Percentiles rank a stretch among this genome's conserved stretches.
Evolutionary conservation across 345 rosid species (phyloP).

Genomic region (thale cress (Arabidopsis thaliana)): TAIR10.1 NC_003076.8:8015501-8016000

Average conservation of each 20-base stretch:
- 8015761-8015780: constrained; percentile 50
- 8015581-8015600: not conserved
- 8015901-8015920: constrained; percentile 45
- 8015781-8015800: constrained; percentile 52
- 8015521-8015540: constrained; percentile 29
- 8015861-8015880: constrained; percentile 55
- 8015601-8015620: not conserved
- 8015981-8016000: constrained; percentile 41
- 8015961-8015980: constrained; percentile 32
- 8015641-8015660: not conserved
- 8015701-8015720: constrained; percentile 46
- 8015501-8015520: constrained; percentile 42
- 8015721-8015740: constrained; percentile 55
- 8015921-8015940: not conserved
- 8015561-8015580: not conserved
- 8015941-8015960: constrained; percentile 31
- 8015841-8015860: not conserved
- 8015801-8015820: not conserved
- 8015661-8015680: not conserved
- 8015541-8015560: constrained; percentile 41
- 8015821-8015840: not conserved
- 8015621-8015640: not conserved
- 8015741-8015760: constrained; percentile 47
- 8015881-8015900: constrained; percentile 47
- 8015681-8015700: constrained; percentile 5